Evolutionary conservation across 441 rosid genomes (phyloP).

Genomic region (Populus hybrid): DNA sequence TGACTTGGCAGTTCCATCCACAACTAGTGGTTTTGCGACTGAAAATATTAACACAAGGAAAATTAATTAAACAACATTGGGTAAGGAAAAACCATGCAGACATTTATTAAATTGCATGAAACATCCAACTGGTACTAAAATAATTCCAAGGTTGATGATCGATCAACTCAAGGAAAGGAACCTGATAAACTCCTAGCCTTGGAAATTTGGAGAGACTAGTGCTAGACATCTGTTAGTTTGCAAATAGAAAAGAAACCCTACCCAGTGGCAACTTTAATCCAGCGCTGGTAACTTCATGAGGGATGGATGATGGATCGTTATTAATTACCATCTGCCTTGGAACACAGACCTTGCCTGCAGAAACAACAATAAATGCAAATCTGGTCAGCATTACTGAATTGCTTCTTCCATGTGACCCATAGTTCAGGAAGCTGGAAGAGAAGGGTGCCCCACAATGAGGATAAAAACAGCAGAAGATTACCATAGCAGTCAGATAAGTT

Average conservation of each 20-base stretch:
- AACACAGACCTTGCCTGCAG: conserved; percentile 65
- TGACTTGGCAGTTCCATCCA: conserved; percentile 90
- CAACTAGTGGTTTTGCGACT: conserved; percentile 90
- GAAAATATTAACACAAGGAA: conserved; percentile 13
- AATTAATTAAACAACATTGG: conserved; percentile 5
- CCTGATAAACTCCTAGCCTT: conserved; percentile 3
- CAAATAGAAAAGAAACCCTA: conserved; percentile 23
- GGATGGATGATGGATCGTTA: conserved; percentile 63
- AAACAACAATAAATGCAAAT: conserved; percentile 15
- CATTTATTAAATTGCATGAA: conserved; percentile 2
- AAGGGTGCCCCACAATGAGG: background rate
- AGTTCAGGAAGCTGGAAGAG: background rate
- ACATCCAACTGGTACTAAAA: background rate
- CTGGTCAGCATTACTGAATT: background rate
- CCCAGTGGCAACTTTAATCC: conserved; percentile 88
- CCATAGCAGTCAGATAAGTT: conserved; percentile 60
- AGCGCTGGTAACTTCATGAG: conserved; percentile 57
- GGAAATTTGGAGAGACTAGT: background rate
- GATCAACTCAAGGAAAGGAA: background rate
- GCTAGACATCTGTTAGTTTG: background rate
- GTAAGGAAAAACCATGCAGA: background rate
- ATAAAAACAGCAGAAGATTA: conserved; percentile 19
- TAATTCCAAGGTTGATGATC: background rate
- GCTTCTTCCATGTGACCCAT: no score
- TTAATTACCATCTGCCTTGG: conserved; percentile 79